Evolutionary conservation across 371 early-diverging fungal species (phyloP), one percentile per base, ranked within the genome.

Genomic region (Coemansia linderi): DNA sequence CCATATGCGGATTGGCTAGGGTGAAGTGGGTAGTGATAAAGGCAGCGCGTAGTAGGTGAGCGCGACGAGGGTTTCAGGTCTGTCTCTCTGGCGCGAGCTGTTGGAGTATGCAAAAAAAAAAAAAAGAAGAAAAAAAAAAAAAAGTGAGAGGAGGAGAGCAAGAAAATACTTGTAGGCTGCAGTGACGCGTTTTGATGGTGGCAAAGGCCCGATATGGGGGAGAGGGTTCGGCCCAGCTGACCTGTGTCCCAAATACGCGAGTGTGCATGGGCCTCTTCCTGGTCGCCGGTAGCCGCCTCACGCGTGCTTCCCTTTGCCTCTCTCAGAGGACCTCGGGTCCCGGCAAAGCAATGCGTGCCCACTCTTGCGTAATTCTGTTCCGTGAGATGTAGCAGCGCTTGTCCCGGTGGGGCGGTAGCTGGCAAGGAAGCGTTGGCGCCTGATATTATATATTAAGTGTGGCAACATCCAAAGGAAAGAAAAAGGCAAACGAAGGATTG

Each of bases 1-100:
- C 77, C 77, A 76, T 76, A 44, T 29, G 72, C 41, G 40, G 19
- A 19, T 44, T 19, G 44, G 27, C 31, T 22, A 60, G 44, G 7
- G 56, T 27, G 37, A 27, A 27, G 50, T 4, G 27, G 50, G 10
- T 12, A 50, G 50, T 50, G 44, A 44, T 44, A 44, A 44, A 44
- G 19, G n/a, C 19, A 19, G 19, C 44, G 44, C 19, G 44, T 44
- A 19, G 44, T 19, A 19, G 44, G 44, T 19, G 19, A 44, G 44
- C 8, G 44, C 19, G 44, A 44, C 19, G n/a, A n/a, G 22, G 22
- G 44, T 8, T 19, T 44, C 44, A 44, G 2, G 50, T 50, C 50
- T 12, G 50, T 22, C 4, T 24, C 50, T 27, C 50, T 46, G 17
- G 19, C 44, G 22, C 50, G 50, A 13, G 13, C 27, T 4, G 27